These are phyloP conservation scores for Cucumis cinereus DNA, from an alignment of 306 rosid genomes.

Conservation along the genomic window DNA sequence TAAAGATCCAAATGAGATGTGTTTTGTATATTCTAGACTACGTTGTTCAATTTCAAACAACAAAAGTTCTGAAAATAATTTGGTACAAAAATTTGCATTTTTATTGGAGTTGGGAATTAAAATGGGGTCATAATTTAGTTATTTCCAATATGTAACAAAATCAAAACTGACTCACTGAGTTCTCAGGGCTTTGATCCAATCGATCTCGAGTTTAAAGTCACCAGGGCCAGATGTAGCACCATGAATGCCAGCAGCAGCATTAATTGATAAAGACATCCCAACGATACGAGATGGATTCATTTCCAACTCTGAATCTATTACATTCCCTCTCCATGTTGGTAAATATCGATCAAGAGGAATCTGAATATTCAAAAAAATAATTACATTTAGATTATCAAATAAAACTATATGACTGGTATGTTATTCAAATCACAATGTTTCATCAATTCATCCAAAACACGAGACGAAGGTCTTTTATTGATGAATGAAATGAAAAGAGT, in stretches of 20 bases:
- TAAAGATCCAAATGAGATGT: no score
- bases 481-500: no score
- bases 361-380: slow-evolving; percentile 21
- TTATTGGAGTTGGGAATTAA: no score
- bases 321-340: slow-evolving; percentile 88
- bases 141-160: no score
- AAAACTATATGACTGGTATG: not conserved
- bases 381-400: not conserved
- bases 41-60: no score
- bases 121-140: no score
- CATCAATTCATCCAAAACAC: no score
- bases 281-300: slow-evolving; percentile 81
- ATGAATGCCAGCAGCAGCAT: slow-evolving; percentile 74
- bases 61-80: no score
- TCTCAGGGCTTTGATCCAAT: slow-evolving; percentile 77
- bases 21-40: no score
- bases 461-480: no score
- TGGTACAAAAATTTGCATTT: no score
- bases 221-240: slow-evolving; percentile 78
- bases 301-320: slow-evolving; percentile 63
- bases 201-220: slow-evolving; percentile 70
- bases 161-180: slow-evolving; percentile 20
- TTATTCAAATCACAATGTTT: no score
- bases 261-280: slow-evolving; percentile 79
- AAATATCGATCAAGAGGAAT: slow-evolving; percentile 80